Evolutionary conservation across 129 eudicot genomes (phyloP).

Genomic region (Daucus carota): DNA sequence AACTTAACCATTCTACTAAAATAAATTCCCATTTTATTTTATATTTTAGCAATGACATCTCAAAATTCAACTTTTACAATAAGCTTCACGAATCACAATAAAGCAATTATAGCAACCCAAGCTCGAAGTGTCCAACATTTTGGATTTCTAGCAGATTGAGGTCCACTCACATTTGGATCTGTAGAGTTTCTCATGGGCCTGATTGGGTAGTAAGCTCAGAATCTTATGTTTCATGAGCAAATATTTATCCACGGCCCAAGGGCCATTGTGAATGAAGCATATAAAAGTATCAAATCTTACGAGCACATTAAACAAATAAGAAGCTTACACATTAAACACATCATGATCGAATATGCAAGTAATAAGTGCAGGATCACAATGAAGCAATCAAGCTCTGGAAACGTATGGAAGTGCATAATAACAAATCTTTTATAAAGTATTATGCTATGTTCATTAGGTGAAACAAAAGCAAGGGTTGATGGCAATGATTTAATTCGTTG

Average conservation of each 20-base stretch:
- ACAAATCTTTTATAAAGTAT: background rate
- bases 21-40: too few species aligned
- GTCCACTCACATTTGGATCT: background rate
- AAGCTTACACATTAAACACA: background rate
- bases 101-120: too few species aligned
- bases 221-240: too few species aligned
- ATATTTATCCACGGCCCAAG: background rate
- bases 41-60: too few species aligned
- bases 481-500: background rate
- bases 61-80: too few species aligned
- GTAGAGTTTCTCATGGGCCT: background rate
- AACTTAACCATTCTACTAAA: too few species aligned
- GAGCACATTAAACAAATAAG: too few species aligned
- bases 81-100: too few species aligned
- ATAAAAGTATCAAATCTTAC: too few species aligned
- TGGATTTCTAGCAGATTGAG: background rate
- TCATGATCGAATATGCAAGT: background rate
- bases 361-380: background rate
- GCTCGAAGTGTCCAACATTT: too few species aligned
- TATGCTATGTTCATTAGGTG: background rate
- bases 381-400: background rate
- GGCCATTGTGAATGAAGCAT: background rate
- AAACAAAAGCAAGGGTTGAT: background rate
- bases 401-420: background rate
- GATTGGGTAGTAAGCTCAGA: background rate